Base-by-base conservation (phyloP, 2,329 filamentous ascomycete species). In the Xylaria hypoxylon region DNA sequence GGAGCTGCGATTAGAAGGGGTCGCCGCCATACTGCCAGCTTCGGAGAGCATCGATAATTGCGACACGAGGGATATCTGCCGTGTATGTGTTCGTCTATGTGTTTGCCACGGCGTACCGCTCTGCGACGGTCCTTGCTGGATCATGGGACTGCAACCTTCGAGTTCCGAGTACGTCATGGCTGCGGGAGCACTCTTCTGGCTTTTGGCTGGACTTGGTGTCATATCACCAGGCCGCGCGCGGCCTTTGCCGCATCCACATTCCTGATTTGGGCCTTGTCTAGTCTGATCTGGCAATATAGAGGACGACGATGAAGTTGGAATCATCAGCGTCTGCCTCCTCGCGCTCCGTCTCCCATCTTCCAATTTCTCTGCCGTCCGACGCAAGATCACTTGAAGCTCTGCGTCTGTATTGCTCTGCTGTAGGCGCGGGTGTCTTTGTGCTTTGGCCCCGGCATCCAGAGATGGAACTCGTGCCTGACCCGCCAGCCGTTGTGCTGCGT, bases 351-450 rank as follows among this genome's bases (percentile, higher is more conserved):
- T 72, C 3, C 81, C 81, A 3, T 82, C 79, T 22, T 80, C 78
- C 15, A 88, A 78, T 10, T 85, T 79, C 76, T 83, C 78, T 28
- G 87, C 86, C 1, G 86, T 88, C 38, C 80, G 84, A 48, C 79
- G 80, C 35, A 88, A 77, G 31, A 88, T 88, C 65, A 83, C 78
- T 1, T 81, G 79, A 28, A 88, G 73, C 1, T 84, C 84, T 11
- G 81, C 79, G 68, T 87, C 85, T 0, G 84, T 80, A n/a, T 44
- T 62, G 22, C 50, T 47, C 13, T 57, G 51, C 31, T 48, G 59
- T n/a, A 31, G 17, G 19, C 48, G 57, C 15, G 63, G 51, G 19
- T 52, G 38, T 13, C 61, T 47, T 26, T 61, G 60, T 45, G 19
- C 57, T 53, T 59, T 44, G 22, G 61, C 1, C 35, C 56, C 26